phyloP scores from a whole-genome alignment of 169 alveolate genomes.

The Eimeria sp. region DNA sequence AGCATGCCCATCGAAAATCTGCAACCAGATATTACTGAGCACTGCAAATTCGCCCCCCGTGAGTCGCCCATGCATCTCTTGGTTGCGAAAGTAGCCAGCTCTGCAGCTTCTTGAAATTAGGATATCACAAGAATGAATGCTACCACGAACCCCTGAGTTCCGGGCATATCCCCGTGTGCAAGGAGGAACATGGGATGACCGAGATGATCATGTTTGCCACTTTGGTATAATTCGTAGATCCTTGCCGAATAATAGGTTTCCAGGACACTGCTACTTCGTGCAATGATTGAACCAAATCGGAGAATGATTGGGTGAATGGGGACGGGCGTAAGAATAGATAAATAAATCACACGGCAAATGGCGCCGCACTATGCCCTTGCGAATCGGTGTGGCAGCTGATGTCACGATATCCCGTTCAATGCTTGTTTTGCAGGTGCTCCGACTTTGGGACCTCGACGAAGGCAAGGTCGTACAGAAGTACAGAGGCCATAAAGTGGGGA shows the following conservation, averaged over 20 bases:
- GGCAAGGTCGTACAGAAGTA: constrained; percentile 86
- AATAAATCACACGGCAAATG: background rate
- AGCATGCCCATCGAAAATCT: constrained; percentile 67
- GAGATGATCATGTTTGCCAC: background rate
- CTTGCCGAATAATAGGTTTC: background rate
- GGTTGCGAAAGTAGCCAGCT: background rate
- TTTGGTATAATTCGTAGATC: background rate
- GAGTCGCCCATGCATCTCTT: background rate
- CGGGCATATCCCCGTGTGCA: background rate
- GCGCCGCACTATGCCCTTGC: background rate
- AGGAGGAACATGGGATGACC: background rate
- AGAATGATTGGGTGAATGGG: background rate
- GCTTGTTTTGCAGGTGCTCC: constrained; percentile 37
- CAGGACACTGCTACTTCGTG: background rate
- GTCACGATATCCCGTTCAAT: background rate
- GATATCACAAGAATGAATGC: background rate
- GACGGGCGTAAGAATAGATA: background rate
- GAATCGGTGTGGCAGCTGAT: background rate
- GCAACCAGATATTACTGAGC: constrained; percentile 60
- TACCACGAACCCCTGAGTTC: background rate
- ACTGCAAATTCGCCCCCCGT: constrained; percentile 66
- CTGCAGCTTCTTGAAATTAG: background rate
- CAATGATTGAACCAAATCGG: background rate
- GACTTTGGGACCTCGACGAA: constrained; percentile 80
- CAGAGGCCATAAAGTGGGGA: constrained; percentile 92